phyloP scores from a whole-genome alignment of 2,329 filamentous ascomycete species.

The Alternaria sp. region DNA sequence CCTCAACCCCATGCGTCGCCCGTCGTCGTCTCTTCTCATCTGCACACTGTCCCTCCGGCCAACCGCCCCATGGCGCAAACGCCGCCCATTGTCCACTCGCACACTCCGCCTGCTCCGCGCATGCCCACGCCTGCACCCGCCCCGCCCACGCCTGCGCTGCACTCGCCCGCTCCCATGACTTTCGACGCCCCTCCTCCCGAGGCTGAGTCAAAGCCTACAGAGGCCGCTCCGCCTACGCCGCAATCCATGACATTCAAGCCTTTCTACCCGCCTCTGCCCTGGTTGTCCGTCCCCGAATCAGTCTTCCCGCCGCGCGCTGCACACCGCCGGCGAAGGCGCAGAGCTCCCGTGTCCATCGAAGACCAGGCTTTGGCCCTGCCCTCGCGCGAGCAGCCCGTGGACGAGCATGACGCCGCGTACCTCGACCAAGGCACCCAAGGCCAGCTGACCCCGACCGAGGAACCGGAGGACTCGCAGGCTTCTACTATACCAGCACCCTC shows the following conservation, averaged over 20 bases:
- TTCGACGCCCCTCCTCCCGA: conserved; percentile 38
- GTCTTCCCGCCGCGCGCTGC: conserved; percentile 61
- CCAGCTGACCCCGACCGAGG: conserved; percentile 51
- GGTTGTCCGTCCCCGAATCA: conserved; percentile 63
- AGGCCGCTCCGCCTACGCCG: conserved; percentile 26
- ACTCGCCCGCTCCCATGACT: conserved; percentile 42
- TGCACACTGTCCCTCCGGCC: too few species aligned
- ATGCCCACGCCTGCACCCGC: conserved; percentile 44
- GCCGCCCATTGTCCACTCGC: too few species aligned
- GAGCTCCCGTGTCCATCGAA: conserved; percentile 46
- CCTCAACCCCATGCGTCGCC: conserved; percentile 50
- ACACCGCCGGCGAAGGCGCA: conserved; percentile 53
- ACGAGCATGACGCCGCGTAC: neutral
- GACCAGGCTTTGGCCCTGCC: conserved; percentile 59
- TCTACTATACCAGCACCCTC: conserved; percentile 54
- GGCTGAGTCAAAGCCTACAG: too few species aligned
- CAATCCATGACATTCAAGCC: conserved; percentile 47
- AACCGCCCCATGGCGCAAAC: too few species aligned
- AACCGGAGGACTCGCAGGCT: conserved; percentile 49
- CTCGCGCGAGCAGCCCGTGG: too few species aligned
- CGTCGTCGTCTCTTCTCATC: conserved; percentile 55
- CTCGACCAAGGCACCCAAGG: conserved; percentile 23
- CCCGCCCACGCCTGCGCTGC: conserved; percentile 42
- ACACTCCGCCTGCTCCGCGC: too few species aligned
- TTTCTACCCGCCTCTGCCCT: conserved; percentile 63